Evolutionary conservation across 2,329 filamentous ascomycete species (phyloP), one percentile per base, ranked within the genome.

Genomic region (Huntiella moniliformis): DNA sequence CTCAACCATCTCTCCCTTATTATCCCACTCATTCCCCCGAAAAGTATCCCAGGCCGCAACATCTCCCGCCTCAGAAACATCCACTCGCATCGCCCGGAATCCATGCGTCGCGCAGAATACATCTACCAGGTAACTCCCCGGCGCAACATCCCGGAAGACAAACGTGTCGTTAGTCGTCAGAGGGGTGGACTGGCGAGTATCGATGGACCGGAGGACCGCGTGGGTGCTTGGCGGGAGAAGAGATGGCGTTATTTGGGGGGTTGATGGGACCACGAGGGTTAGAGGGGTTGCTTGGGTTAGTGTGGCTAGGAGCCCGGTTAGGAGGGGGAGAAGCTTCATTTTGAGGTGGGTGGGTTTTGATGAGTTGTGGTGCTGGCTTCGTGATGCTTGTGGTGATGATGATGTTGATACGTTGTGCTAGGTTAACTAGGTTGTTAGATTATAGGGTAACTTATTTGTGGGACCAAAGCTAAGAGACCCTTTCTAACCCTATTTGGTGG

Each of bases 11-110:
- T 82, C 79, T 12, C 87, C 88, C 56, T 77, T 81, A 58, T 94
- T 92, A 13, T 69, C 76, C 86, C 88, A 95, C 54, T 91, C 82
- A 55, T 93, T 88, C 0, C 85, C 86, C 41, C 85, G 70, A 59
- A 79, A 93, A 18, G 85, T 93, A 66, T 88, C 82, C 79, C 82
- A 91, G 22, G 77, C 77, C 3, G 85, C 67, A 10, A 48, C 60
- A 35, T 78, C 92, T 18, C 84, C 93, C 66, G 87, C 81, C 78
- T 82, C 88, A 2, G 56, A 54, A 13, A 91, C 73, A 57, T 96
- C 91, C 28, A 96, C 72, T 38, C 88, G 71, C 59, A 92, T 67
- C 8, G 85, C 82, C 54, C 76, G 73, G 59, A 95, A 96, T 45
- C 70, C 70, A 60, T 81, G 76, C 47, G 82, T 80, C 22, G 73